A percentile compares a stretch with the other conserved stretches of the same genome.
Evolutionary conservation across 1,139 yeast genomes (phyloP).

Genomic region (Taphrina wiesneri): DNA sequence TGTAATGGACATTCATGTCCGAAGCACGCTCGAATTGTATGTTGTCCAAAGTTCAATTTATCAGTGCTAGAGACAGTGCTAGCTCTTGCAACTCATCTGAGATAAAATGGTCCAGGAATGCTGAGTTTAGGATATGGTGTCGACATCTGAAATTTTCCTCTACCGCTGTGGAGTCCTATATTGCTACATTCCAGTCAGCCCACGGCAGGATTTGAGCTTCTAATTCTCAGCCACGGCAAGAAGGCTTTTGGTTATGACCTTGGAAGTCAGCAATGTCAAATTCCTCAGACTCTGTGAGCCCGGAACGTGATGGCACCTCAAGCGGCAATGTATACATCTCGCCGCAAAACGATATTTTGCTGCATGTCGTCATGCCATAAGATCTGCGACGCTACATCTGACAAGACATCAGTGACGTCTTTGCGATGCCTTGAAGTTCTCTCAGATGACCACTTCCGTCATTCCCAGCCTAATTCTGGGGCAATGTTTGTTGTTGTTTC

Average conservation of each 20-base stretch:
- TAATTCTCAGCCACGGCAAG: not conserved
- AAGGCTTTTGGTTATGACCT: not conserved
- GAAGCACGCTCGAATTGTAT: no score
- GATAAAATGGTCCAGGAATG: no score
- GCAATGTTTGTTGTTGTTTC: not conserved
- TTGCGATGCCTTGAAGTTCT: not conserved
- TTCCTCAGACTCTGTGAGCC: not conserved
- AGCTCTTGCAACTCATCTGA: no score
- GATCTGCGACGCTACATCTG: not conserved
- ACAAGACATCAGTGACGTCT: not conserved
- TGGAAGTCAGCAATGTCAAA: not conserved
- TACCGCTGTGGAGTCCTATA: no score
- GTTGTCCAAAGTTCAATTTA: no score
- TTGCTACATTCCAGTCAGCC: not conserved
- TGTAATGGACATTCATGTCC: not conserved
- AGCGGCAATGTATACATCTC: no score
- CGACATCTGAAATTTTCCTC: no score
- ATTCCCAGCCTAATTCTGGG: not conserved
- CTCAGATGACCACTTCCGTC: not conserved
- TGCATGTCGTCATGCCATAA: not conserved
- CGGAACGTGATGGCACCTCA: not conserved
- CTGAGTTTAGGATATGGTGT: no score
- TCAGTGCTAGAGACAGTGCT: no score
- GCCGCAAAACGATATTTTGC: no score
- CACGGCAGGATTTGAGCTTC: not conserved